A percentile compares a stretch with the other conserved stretches of the same genome.
Evolutionary conservation across 768 basidiomycete species (phyloP).

Genomic region (Trametes maxima): DNA sequence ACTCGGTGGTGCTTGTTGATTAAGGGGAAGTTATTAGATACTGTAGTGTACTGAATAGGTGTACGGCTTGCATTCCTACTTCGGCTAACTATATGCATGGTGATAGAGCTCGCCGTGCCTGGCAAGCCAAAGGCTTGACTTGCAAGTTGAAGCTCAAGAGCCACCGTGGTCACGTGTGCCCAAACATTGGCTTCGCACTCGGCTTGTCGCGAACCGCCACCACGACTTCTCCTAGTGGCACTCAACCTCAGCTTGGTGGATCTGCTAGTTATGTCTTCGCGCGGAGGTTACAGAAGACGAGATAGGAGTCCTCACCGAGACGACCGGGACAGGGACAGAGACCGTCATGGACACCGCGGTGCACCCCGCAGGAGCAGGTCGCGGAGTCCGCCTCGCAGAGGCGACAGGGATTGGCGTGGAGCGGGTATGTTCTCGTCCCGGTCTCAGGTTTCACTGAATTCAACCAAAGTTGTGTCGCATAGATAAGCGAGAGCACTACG

Average conservation of each 20-base stretch:
- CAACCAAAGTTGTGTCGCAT: too few species aligned
- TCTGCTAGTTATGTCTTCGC: slow-evolving; percentile 33
- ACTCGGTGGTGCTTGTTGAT: slow-evolving; percentile 44
- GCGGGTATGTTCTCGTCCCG: slow-evolving; percentile 18
- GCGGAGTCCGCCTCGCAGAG: slow-evolving; percentile 29
- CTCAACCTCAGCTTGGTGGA: not conserved
- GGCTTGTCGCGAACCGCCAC: not conserved
- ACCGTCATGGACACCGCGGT: slow-evolving; percentile 23
- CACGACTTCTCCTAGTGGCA: not conserved
- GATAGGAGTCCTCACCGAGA: slow-evolving; percentile 35
- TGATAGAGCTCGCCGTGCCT: too few species aligned
- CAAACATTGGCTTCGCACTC: too few species aligned
- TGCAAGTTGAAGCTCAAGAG: too few species aligned
- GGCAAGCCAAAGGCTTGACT: too few species aligned
- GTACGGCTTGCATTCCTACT: not conserved
- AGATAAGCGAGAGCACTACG: slow-evolving; percentile 32
- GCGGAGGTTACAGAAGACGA: slow-evolving; percentile 34
- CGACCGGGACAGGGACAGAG: slow-evolving; percentile 26
- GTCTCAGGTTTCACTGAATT: too few species aligned
- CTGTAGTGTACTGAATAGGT: not conserved
- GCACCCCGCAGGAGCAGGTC: slow-evolving; percentile 30
- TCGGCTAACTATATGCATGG: too few species aligned
- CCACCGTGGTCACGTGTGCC: slow-evolving; percentile 1
- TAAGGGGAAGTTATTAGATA: not conserved
- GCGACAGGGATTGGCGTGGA: slow-evolving; percentile 26